Conservation (phyloP, 1,284 basidiomycete species). For the Athelia sp. region DNA sequence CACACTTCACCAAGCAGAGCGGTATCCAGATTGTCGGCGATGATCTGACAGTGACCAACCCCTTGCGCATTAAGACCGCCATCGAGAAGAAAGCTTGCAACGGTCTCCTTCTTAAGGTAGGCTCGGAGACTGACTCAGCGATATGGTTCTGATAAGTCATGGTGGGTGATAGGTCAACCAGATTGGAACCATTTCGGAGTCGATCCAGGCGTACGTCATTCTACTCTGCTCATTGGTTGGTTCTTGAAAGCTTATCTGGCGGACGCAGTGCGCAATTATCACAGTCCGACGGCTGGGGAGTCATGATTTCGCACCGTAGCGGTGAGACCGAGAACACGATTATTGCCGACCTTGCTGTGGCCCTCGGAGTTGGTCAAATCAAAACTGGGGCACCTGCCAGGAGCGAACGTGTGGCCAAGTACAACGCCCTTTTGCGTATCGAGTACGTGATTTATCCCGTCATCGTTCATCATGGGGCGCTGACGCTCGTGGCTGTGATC, state of each 20-base stretch:
- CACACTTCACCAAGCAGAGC: constrained; percentile 78
- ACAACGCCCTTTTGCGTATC: constrained; percentile 87
- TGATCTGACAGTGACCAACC: constrained; percentile 99
- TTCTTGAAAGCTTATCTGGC: not conserved
- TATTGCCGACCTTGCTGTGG: constrained; percentile 96
- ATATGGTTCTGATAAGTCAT: constrained; percentile 1
- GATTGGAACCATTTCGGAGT: constrained; percentile 99
- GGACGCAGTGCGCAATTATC: constrained; percentile 82
- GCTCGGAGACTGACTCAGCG: not conserved
- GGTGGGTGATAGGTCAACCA: constrained; percentile 72
- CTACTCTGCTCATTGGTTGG: constrained; percentile 1
- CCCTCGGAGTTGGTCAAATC: constrained; percentile 92
- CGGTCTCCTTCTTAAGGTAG: constrained; percentile 92
- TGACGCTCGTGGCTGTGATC: constrained; percentile 11
- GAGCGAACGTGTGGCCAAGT: constrained; percentile 92
- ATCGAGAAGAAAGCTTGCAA: constrained; percentile 99
- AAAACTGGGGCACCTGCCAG: constrained; percentile 97
- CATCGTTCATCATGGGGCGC: not conserved
- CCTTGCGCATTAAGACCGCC: constrained; percentile 95
- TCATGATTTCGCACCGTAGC: constrained; percentile 99
- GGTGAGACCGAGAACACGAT: constrained; percentile 96
- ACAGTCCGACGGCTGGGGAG: constrained; percentile 96
- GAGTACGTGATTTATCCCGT: constrained; percentile 52
- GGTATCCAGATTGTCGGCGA: constrained; percentile 94
- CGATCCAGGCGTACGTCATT: constrained; percentile 81